Evolutionary conservation across 306 rosid genomes (phyloP).

Genomic region (Alnus rubra): DNA sequence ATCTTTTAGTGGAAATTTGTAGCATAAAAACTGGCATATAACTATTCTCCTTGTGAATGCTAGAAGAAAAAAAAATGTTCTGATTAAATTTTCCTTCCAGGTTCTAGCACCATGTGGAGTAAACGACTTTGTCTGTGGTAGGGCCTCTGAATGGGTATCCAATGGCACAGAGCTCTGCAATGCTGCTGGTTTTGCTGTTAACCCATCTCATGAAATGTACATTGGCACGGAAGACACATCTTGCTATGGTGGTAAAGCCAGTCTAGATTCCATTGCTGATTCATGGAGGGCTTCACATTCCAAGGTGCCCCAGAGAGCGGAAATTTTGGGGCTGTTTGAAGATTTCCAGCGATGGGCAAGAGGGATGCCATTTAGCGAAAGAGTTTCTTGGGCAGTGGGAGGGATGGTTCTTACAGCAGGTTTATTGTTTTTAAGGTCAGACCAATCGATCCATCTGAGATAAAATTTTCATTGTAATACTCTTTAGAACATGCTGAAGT

Average conservation of each 20-base stretch:
- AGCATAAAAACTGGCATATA: neutral
- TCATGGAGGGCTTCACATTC: conserved; percentile 68
- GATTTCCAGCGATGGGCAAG: conserved; percentile 60
- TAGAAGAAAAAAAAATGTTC: conserved; percentile 11
- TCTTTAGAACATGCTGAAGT: neutral
- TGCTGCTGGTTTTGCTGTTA: conserved; percentile 83
- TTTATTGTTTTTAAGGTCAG: conserved; percentile 70
- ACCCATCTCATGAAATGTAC: conserved; percentile 36
- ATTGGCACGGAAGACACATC: conserved; percentile 37
- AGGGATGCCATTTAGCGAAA: conserved; percentile 64
- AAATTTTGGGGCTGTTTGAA: conserved; percentile 36
- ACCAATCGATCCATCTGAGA: conserved; percentile 8
- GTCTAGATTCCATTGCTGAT: conserved; percentile 72
- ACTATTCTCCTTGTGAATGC: conserved; percentile 15
- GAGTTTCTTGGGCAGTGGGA: conserved; percentile 93
- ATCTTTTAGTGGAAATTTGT: neutral
- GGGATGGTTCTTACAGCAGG: conserved; percentile 95
- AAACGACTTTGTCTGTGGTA: conserved; percentile 95
- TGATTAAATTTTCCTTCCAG: conserved; percentile 51
- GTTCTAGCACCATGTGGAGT: conserved; percentile 94
- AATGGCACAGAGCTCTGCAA: conserved; percentile 92
- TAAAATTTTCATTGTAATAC: neutral
- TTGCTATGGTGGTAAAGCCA: conserved; percentile 82
- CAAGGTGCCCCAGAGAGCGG: conserved; percentile 39
- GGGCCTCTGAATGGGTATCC: conserved; percentile 84